A percentile compares a stretch with the other conserved stretches of the same genome.
phyloP scores from a whole-genome alignment of 1,139 yeast genomes.

The Trichomonascaceae sp. region DNA sequence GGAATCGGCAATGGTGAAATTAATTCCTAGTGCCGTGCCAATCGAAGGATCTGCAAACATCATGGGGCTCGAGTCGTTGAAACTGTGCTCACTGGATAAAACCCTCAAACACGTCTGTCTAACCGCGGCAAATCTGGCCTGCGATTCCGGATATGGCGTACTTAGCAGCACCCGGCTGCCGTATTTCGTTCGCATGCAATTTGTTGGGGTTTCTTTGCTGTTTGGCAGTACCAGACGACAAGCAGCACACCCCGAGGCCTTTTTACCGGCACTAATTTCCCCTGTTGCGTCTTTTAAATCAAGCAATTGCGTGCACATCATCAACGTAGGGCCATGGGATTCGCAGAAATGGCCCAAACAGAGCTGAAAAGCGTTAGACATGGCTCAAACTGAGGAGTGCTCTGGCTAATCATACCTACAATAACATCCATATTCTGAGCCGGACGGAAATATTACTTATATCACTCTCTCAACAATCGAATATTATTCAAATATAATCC shows the following conservation, averaged over 20 bases:
- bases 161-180: slow-evolving; percentile 30
- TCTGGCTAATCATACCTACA: slow-evolving; percentile 1
- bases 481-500: too few relatives aligned
- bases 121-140: slow-evolving; percentile 46
- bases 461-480: too few relatives aligned
- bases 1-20: slow-evolving; percentile 62
- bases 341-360: slow-evolving; percentile 81
- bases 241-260: slow-evolving; percentile 21
- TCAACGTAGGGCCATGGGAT: slow-evolving; percentile 73
- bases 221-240: slow-evolving; percentile 24
- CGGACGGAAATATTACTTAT: too few relatives aligned
- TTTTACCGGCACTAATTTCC: slow-evolving; percentile 18
- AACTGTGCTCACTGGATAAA: slow-evolving; percentile 65
- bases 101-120: slow-evolving; percentile 43
- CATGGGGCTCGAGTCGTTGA: slow-evolving; percentile 61
- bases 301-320: slow-evolving; percentile 64
- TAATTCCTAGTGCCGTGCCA: slow-evolving; percentile 62
- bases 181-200: slow-evolving; percentile 6
- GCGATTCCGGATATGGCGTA: slow-evolving; percentile 61
- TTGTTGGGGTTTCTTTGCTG: neutral
- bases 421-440: slow-evolving; percentile 7
- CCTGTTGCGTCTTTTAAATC: slow-evolving; percentile 25
- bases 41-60: slow-evolving; percentile 62
- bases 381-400: neutral
- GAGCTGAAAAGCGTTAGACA: slow-evolving; percentile 25